Evolutionary conservation across 306 rosid species (phyloP), one percentile per base, ranked within the genome.

Genomic region (Prunus mume): DNA sequence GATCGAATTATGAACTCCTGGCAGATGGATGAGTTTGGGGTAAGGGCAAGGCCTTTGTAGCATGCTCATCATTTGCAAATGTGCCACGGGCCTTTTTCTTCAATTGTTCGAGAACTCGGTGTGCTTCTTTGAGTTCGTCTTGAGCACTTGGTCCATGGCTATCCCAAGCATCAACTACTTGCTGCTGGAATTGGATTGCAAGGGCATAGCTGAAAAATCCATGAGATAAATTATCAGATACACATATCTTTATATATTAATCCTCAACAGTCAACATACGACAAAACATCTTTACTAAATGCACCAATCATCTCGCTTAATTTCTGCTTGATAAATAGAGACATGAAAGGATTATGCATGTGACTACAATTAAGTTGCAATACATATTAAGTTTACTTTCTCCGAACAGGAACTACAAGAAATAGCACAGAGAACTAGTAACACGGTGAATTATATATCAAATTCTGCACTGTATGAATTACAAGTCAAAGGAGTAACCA

Each of bases 121-220:
- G 81, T 68, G 96, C 96, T 86, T 91, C 98, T 79, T 62, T 81
- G 62, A 87, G 90, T 85, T 93, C 96, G 34, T 87, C 94, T 71
- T 81, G 78, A 22, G 90, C 97, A 83, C 83, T 85, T 76, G 87
- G 86, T 82, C 98, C 98, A 70, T 93, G 98, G 76, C 85, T 88
- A 80, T 90, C 97, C 97, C 98, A 93, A 66, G 98, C 98, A 75
- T 90, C 91, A 56, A 91, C 82, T 52, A 84, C 98, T 84, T 81
- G 93, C 82, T 91, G 87, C 82, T 90, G 98, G 82, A 93, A 93
- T 84, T 87, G 93, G 43, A 88, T 78, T 69, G 98, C 96, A 71
- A 93, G 90, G 52, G 62, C 79, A 80, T 85, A 90, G 85, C 98
- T 93, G 90, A 84, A 90, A 52, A 73, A 82, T 34, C 70, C 87